Conservation (phyloP, 1,284 basidiomycete genomes). For the Porodaedalea pini region DNA sequence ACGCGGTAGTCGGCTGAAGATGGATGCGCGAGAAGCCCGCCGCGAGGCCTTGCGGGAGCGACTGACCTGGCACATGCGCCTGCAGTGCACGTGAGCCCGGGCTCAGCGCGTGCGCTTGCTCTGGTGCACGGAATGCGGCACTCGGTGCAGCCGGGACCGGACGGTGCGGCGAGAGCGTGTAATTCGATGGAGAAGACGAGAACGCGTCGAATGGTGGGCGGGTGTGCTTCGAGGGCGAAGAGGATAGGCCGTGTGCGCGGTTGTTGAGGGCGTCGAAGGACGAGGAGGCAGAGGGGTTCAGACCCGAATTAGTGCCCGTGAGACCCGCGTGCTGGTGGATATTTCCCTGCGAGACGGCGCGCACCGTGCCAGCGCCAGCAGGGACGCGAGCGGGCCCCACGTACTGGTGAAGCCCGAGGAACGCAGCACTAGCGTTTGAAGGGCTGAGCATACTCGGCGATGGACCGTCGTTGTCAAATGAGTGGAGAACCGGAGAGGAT, state of each 20-base stretch:
- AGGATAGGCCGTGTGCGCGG: conserved; percentile 26
- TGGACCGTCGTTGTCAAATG: conserved; percentile 37
- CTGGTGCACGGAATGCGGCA: conserved; percentile 30
- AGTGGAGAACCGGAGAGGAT: conserved; percentile 39
- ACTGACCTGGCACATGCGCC: conserved; percentile 79
- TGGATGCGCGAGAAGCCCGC: conserved; percentile 85
- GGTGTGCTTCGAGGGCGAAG: conserved; percentile 20
- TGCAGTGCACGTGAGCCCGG: conserved; percentile 68
- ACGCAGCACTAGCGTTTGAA: conserved; percentile 74
- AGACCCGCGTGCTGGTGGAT: neutral
- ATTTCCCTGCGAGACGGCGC: conserved; percentile 18
- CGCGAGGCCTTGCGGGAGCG: conserved; percentile 82
- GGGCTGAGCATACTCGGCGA: conserved; percentile 48
- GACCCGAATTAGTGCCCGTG: neutral
- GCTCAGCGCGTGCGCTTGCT: conserved; percentile 42
- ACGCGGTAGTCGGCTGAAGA: conserved; percentile 48
- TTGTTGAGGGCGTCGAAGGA: conserved; percentile 21
- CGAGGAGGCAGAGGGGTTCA: conserved; percentile 24
- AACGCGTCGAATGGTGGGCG: too few relatives aligned
- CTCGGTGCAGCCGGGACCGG: conserved; percentile 27
- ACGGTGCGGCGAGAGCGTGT: conserved; percentile 25
- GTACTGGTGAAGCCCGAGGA: conserved; percentile 63
- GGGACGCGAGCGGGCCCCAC: conserved; percentile 24
- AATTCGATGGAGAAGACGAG: too few relatives aligned
- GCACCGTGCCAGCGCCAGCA: neutral